Percentiles rank a stretch among this genome's conserved stretches.
Conservation (phyloP, 1,284 basidiomycete species). For the Lignosus rhinocerotis region DNA sequence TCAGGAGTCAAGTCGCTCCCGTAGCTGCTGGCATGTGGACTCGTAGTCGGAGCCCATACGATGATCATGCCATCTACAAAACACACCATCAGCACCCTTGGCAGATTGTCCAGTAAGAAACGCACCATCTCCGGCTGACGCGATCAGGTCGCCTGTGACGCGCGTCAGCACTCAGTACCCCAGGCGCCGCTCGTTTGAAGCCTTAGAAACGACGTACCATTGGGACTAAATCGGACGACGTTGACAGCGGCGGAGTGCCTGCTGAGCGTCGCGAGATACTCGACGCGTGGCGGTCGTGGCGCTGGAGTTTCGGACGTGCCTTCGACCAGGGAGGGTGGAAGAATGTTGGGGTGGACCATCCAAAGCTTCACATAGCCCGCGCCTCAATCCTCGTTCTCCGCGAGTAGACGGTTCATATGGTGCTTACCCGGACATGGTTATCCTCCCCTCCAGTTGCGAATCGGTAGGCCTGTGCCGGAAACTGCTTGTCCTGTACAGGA, state of each 20-base stretch:
- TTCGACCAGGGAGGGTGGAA: slow-evolving; percentile 65
- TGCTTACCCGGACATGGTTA: slow-evolving; percentile 90
- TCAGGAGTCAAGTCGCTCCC: slow-evolving; percentile 75
- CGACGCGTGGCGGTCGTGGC: slow-evolving; percentile 83
- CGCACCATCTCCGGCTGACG: slow-evolving; percentile 93
- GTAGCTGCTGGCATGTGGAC: slow-evolving; percentile 70
- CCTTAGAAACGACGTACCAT: slow-evolving; percentile 56
- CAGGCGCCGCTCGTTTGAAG: slow-evolving; percentile 5
- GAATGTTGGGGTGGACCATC: slow-evolving; percentile 92
- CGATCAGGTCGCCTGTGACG: slow-evolving; percentile 76
- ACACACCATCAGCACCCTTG: slow-evolving; percentile 7
- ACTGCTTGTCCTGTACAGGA: slow-evolving; percentile 61
- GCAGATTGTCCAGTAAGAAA: slow-evolving; percentile 9
- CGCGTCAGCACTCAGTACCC: slow-evolving; percentile 9
- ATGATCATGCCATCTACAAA: slow-evolving; percentile 91
- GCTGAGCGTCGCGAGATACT: slow-evolving; percentile 92
- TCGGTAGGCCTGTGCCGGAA: slow-evolving; percentile 73
- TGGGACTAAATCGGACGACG: slow-evolving; percentile 94
- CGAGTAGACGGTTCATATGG: background rate
- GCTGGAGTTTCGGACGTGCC: slow-evolving; percentile 43
- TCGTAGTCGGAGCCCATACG: slow-evolving; percentile 87
- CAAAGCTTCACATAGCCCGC: slow-evolving; percentile 61
- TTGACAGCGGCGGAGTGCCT: slow-evolving; percentile 96
- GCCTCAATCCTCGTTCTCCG: background rate
- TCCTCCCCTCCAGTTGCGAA: slow-evolving; percentile 96